Evolutionary conservation across 1,284 basidiomycete genomes (phyloP).

Genomic region (Caloboletus inedulis): DNA sequence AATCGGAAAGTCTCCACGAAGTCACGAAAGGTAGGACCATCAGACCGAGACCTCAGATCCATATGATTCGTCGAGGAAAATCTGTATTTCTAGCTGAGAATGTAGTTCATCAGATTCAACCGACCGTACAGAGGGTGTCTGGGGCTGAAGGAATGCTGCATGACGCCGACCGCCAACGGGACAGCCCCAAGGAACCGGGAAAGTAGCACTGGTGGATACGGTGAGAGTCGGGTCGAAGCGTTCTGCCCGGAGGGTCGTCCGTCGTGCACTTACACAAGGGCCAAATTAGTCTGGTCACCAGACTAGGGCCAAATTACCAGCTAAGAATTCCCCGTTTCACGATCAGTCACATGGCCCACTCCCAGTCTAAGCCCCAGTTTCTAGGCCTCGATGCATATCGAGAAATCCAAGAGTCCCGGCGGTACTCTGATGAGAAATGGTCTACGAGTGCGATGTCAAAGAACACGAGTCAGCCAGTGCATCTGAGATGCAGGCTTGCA

Average conservation of each 20-base stretch:
- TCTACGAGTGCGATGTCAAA: neutral
- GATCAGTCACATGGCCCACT: neutral
- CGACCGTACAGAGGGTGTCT: slow-evolving; percentile 29
- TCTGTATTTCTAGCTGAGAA: slow-evolving; percentile 19
- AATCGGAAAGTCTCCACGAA: slow-evolving; percentile 27
- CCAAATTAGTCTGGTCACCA: too few relatives aligned
- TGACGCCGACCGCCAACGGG: neutral
- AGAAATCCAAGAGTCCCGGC: neutral
- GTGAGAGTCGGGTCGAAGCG: neutral
- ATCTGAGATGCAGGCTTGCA: neutral
- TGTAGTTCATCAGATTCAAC: slow-evolving; percentile 14
- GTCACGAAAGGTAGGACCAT: slow-evolving; percentile 20
- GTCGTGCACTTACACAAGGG: neutral
- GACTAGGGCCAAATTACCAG: too few relatives aligned
- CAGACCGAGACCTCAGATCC: slow-evolving; percentile 2
- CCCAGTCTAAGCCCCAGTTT: too few relatives aligned
- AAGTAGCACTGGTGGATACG: neutral
- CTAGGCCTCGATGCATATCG: too few relatives aligned
- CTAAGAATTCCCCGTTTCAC: neutral
- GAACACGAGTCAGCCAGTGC: neutral
- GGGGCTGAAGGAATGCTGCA: slow-evolving; percentile 15
- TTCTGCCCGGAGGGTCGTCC: neutral
- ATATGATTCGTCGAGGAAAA: slow-evolving; percentile 21
- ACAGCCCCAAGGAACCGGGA: neutral
- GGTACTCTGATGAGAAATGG: neutral